A percentile compares a stretch with the other conserved stretches of the same genome.
These are phyloP conservation scores for Porogramme epimiltina DNA, from an alignment of 1,284 basidiomycete species.

Conservation along the genomic window DNA sequence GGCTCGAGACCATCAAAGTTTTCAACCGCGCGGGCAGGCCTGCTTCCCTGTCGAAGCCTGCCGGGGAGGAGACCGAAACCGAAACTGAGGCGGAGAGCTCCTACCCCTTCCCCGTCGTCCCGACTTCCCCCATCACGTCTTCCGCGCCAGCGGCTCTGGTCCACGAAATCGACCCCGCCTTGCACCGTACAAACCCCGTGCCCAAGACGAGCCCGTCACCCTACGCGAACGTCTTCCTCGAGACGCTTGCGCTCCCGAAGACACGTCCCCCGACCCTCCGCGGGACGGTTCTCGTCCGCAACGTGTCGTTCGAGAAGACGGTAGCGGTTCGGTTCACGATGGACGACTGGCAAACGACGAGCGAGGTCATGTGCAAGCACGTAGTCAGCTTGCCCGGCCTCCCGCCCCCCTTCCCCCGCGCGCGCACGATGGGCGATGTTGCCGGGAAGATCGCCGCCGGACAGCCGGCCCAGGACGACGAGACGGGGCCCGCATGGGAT, in stretches of 20 bases:
- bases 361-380: conserved; percentile 78
- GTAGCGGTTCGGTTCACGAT: conserved; percentile 90
- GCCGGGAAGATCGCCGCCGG: conserved; percentile 29
- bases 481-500: conserved; percentile 31
- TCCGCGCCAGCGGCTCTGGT: conserved; percentile 25
- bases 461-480: conserved; percentile 21
- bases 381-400: conserved; percentile 52
- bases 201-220: conserved; percentile 39
- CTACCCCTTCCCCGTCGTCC: conserved; percentile 27
- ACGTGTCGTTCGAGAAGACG: conserved; percentile 86
- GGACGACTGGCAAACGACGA: conserved; percentile 93
- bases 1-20: conserved; percentile 81
- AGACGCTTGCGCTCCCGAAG: conserved; percentile 46
- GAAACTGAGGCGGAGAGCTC: conserved; percentile 63
- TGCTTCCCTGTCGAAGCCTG: conserved; percentile 58
- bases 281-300: conserved; percentile 70
- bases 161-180: conserved; percentile 45
- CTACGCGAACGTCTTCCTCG: conserved; percentile 49
- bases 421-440: conserved; percentile 37
- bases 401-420: conserved; percentile 41
- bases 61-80: conserved; percentile 79
- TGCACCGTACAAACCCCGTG: conserved; percentile 40
- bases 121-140: conserved; percentile 18
- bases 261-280: conserved; percentile 45
- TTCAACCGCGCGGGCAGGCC: conserved; percentile 86